Percentiles rank a stretch among this genome's conserved stretches.
Evolutionary conservation across 257 asterid species (phyloP).

Genomic region (Solanum chiquidenum): DNA sequence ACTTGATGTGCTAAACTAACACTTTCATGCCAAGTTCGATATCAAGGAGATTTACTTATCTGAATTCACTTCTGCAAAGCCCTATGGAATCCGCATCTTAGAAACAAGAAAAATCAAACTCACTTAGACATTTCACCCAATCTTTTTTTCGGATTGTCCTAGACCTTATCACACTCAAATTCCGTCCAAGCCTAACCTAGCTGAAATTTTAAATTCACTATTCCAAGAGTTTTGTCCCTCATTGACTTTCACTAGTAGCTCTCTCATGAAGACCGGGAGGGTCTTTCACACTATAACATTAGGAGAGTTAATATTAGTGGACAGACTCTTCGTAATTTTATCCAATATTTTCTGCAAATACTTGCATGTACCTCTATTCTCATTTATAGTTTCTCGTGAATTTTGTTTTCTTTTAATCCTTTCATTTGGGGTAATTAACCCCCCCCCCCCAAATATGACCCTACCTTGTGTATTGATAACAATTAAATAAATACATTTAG

Average conservation of each 20-base stretch:
- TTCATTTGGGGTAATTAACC: neutral
- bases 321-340: constrained; percentile 53
- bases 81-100: neutral
- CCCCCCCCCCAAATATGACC: no score
- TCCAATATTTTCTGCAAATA: constrained; percentile 68
- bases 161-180: neutral
- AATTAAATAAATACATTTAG: no score
- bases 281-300: constrained; percentile 17
- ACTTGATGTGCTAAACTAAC: neutral
- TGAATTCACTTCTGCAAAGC: neutral
- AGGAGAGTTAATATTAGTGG: constrained; percentile 29
- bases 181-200: neutral
- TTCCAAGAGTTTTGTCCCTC: neutral
- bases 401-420: neutral
- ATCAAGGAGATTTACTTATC: neutral
- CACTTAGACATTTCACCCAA: neutral
- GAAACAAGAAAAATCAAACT: neutral
- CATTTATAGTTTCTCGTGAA: constrained; percentile 47
- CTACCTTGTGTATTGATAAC: no score
- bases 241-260: neutral
- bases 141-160: neutral
- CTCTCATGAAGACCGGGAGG: neutral
- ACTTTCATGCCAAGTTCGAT: neutral
- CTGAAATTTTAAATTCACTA: neutral
- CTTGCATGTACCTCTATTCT: constrained; percentile 89